Percentiles rank a stretch among this genome's conserved stretches.
These are phyloP conservation scores for Thermochaetoides thermophila DNA, from an alignment of 495 filamentous ascomycete species.

Conservation along the genomic window DNA sequence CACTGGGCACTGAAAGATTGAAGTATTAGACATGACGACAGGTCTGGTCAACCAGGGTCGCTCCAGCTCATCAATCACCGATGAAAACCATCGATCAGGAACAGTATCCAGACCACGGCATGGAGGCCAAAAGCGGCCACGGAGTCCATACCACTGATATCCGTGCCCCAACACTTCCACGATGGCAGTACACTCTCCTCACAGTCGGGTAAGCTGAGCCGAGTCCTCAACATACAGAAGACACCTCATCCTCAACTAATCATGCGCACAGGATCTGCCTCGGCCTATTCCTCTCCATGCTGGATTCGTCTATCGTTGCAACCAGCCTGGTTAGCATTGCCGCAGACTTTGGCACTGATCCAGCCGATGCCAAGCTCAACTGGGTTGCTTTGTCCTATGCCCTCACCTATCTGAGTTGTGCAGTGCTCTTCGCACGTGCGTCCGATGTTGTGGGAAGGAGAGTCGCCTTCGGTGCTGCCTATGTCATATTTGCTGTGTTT, in stretches of 20 bases:
- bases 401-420: constrained; percentile 29
- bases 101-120: too few species aligned
- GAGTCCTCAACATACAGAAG: background rate
- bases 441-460: constrained; percentile 40
- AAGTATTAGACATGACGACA: too few species aligned
- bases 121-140: too few species aligned
- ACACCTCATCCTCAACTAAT: background rate
- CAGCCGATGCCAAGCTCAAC: constrained; percentile 21
- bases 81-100: too few species aligned
- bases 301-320: constrained; percentile 33
- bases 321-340: constrained; percentile 31
- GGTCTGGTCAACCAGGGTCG: too few species aligned
- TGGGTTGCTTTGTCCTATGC: constrained; percentile 35
- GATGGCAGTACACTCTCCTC: too few species aligned
- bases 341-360: constrained; percentile 23
- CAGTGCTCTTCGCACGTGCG: constrained; percentile 34
- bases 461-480: constrained; percentile 29
- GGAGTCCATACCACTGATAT: too few species aligned
- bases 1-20: too few species aligned
- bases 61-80: too few species aligned
- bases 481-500: constrained; percentile 38
- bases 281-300: constrained; percentile 24
- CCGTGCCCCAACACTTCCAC: too few species aligned
- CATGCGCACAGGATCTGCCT: constrained; percentile 3
- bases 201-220: too few species aligned